A percentile compares a stretch with the other conserved stretches of the same genome.
Conservation (phyloP, 2,329 filamentous ascomycete species). For the Aspergillus carbonarius region DNA sequence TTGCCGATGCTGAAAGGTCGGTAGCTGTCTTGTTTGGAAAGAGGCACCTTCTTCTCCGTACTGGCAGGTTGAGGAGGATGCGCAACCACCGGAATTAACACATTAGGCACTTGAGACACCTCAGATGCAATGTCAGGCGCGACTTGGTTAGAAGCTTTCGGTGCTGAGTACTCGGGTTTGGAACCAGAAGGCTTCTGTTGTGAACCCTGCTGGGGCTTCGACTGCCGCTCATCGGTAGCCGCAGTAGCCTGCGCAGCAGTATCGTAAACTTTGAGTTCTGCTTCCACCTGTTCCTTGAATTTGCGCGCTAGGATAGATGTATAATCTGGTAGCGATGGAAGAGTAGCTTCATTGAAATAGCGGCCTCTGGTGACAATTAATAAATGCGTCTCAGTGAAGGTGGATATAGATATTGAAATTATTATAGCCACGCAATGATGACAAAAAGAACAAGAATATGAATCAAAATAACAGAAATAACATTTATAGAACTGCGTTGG, state of each 20-base stretch:
- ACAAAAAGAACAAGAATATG: neutral
- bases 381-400: constrained; percentile 24
- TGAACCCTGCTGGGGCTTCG: neutral
- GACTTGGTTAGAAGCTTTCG: constrained; percentile 7
- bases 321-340: constrained; percentile 44
- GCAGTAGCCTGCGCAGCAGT: constrained; percentile 20
- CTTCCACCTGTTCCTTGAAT: constrained; percentile 21
- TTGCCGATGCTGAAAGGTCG: constrained; percentile 16
- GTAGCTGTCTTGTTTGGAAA: constrained; percentile 15
- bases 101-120: constrained; percentile 12
- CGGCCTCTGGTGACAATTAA: constrained; percentile 43
- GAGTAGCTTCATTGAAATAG: constrained; percentile 56
- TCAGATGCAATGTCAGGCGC: constrained; percentile 13
- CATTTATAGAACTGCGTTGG: neutral
- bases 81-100: constrained; percentile 21
- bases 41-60: constrained; percentile 16
- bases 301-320: constrained; percentile 30
- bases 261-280: constrained; percentile 35
- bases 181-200: constrained; percentile 12
- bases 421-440: neutral
- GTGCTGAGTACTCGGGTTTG: constrained; percentile 11
- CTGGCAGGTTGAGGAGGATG: constrained; percentile 57
- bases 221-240: constrained; percentile 4
- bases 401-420: neutral
- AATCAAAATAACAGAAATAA: neutral